These are phyloP conservation scores for Xylaria polymorpha DNA, from an alignment of 2,329 filamentous ascomycete genomes.

Conservation along the genomic window DNA sequence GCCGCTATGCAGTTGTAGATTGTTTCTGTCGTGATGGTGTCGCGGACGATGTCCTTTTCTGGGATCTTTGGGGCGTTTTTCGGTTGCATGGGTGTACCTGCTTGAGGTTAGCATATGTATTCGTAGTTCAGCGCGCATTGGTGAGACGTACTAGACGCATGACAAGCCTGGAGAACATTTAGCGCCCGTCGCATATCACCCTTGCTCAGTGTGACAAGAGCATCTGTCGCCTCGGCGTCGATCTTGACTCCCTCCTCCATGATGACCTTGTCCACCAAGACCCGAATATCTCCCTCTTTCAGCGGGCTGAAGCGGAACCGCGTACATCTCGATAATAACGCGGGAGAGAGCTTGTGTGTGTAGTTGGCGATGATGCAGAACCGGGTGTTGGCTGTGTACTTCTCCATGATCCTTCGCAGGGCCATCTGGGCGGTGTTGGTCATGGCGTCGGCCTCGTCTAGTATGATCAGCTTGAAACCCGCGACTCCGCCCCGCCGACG, in stretches of 20 bases:
- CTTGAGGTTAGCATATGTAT: neutral
- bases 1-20: constrained; percentile 99
- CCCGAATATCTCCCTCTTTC: constrained; percentile 86
- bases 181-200: constrained; percentile 96
- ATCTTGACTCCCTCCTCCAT: constrained; percentile 89
- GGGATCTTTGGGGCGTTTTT: constrained; percentile 69
- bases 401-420: constrained; percentile 96
- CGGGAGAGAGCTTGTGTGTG: constrained; percentile 95
- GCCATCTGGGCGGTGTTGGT: constrained; percentile 99
- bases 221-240: constrained; percentile 80
- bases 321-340: constrained; percentile 91
- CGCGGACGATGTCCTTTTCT: constrained; percentile 75
- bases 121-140: neutral
- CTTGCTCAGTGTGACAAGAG: constrained; percentile 86
- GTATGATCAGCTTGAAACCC: constrained; percentile 92
- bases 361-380: constrained; percentile 99
- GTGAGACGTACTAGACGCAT: constrained; percentile 81
- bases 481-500: constrained; percentile 66
- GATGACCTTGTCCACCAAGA: constrained; percentile 89
- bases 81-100: constrained; percentile 74
- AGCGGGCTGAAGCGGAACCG: constrained; percentile 94
- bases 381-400: constrained; percentile 96
- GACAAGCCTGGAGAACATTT: constrained; percentile 96
- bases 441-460: constrained; percentile 99
- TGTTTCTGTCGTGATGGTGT: constrained; percentile 85